These are phyloP conservation scores for Lagenidium giganteum DNA, from an alignment of 352 stramenopile genomes.

Conservation along the genomic window DNA sequence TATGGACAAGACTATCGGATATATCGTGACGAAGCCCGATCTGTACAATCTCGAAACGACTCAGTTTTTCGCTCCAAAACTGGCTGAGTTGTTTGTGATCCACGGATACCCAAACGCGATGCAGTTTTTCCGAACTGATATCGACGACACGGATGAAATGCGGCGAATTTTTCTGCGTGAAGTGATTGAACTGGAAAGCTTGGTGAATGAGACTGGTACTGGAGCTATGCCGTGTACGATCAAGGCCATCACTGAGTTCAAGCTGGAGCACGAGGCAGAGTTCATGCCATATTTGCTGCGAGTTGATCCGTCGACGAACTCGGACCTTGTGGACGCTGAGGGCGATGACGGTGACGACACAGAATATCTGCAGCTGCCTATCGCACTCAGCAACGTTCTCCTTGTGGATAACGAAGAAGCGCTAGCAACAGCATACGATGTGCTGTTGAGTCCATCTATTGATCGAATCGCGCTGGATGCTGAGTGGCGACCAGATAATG, in stretches of 20 bases:
- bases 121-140: slow-evolving; percentile 55
- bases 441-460: slow-evolving; percentile 37
- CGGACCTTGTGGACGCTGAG: slow-evolving; percentile 3
- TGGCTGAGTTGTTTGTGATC: slow-evolving; percentile 56
- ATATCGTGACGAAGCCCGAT: slow-evolving; percentile 40
- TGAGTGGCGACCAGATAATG: slow-evolving; percentile 59
- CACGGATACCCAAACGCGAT: slow-evolving; percentile 40
- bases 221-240: slow-evolving; percentile 26
- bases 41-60: slow-evolving; percentile 47
- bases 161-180: slow-evolving; percentile 53
- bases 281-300: slow-evolving; percentile 59
- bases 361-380: slow-evolving; percentile 41
- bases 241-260: slow-evolving; percentile 54
- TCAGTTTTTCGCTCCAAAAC: slow-evolving; percentile 37
- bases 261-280: slow-evolving; percentile 56
- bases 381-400: slow-evolving; percentile 35
- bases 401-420: slow-evolving; percentile 57
- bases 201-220: slow-evolving; percentile 22
- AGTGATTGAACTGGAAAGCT: slow-evolving; percentile 58
- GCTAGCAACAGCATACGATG: slow-evolving; percentile 35
- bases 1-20: slow-evolving; percentile 65
- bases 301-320: slow-evolving; percentile 9
- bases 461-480: slow-evolving; percentile 50
- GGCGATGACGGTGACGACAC: slow-evolving; percentile 14
- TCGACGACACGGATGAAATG: slow-evolving; percentile 39